Evolutionary conservation across 352 stramenopile genomes (phyloP), one percentile per base, ranked within the genome.

Genomic region (Pythium apleroticum): DNA sequence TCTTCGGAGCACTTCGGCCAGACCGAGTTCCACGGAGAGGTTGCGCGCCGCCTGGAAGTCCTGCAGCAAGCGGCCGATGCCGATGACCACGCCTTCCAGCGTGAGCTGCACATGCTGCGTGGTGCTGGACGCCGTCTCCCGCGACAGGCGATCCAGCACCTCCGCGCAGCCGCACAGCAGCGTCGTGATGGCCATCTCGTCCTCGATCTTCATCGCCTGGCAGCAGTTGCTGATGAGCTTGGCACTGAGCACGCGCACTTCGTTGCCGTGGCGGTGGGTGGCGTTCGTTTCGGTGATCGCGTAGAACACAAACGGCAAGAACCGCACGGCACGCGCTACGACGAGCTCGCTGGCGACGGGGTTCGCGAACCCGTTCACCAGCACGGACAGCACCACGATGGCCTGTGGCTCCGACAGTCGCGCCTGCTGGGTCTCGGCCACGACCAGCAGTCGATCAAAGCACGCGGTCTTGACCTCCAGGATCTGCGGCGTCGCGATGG

Each of bases 151-250:
- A 28, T 92, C 83, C 22, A 94, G 73, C 3, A 80, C 85, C 60
- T 94, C 85, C 10, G 86, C 72, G 7, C 75, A 81, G 9, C 85
- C 85, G 28, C 81, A 90, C 24, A 94, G 71, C 22, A 94, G 72
- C 17, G 78, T 88, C 27, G 81, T 90, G 58, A 92, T 74, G 33
- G 90, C 71, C 15, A 88, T 67, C 31, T 91, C 81, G 49, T 94
- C 81, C 33, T 86, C 85, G 11, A 87, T 74, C 43, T 81, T 65
- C 49, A 90, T 74, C 19, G 81, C 76, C 43, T 88, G 68, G 52
- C 77, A 90, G 68, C 82, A 90, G 60, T 94, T 94, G 69, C 79
- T 77, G 33, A 94, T 76, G 25, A 92, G 65, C 46, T 76, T 76
- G 30, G 81, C 77, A 24, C 81, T 80, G 19, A 94, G 59, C 24